A percentile compares a stretch with the other conserved stretches of the same genome.
These are phyloP conservation scores for Truncatella angustata DNA, from an alignment of 2,329 filamentous ascomycete species.

Conservation along the genomic window DNA sequence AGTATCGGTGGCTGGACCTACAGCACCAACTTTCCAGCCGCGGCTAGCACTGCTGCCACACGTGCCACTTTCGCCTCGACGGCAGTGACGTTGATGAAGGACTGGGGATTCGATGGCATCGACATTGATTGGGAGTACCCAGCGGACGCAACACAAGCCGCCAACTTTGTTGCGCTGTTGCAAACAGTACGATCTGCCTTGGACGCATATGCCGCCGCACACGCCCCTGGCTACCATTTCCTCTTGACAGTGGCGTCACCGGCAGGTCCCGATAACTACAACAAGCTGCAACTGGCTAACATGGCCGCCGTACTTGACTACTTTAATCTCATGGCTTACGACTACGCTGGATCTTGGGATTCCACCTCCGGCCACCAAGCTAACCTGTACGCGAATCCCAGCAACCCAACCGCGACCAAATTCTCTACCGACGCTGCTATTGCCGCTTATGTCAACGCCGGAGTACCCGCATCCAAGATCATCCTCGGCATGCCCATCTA, in stretches of 20 bases:
- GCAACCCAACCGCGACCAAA: slow-evolving; percentile 59
- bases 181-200: slow-evolving; percentile 44
- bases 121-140: slow-evolving; percentile 42
- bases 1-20: slow-evolving; percentile 87
- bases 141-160: slow-evolving; percentile 33
- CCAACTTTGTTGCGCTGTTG: slow-evolving; percentile 44
- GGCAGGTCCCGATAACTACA: slow-evolving; percentile 47
- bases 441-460: slow-evolving; percentile 60
- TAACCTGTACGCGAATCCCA: slow-evolving; percentile 61
- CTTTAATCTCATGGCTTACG: slow-evolving; percentile 70
- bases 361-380: slow-evolving; percentile 64
- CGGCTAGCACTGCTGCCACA: slow-evolving; percentile 60
- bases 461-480: slow-evolving; percentile 65
- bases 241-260: slow-evolving; percentile 52
- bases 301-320: slow-evolving; percentile 50
- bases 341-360: slow-evolving; percentile 71
- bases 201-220: slow-evolving; percentile 43
- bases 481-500: slow-evolving; percentile 80
- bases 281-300: slow-evolving; percentile 41
- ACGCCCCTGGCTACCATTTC: slow-evolving; percentile 49
- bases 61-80: slow-evolving; percentile 67
- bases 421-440: slow-evolving; percentile 69
- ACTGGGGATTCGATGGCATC: slow-evolving; percentile 60
- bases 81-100: slow-evolving; percentile 67
- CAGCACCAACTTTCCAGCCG: slow-evolving; percentile 70